Percentiles rank a stretch among this genome's conserved stretches.
These are phyloP conservation scores for Fraxinus dipetala DNA, from an alignment of 305 asterid genomes.

Conservation along the genomic window DNA sequence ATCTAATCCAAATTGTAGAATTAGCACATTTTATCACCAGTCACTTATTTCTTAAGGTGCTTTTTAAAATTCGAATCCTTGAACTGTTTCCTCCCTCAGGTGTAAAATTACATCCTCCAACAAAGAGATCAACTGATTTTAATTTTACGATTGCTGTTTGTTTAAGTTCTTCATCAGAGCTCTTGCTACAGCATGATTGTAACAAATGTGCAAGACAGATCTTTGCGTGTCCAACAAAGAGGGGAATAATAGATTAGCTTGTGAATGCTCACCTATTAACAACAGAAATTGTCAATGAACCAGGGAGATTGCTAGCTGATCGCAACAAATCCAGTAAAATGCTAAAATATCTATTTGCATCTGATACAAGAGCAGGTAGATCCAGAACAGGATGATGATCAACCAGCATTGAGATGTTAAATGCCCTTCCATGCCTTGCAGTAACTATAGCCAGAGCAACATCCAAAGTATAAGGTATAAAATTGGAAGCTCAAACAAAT, in stretches of 20 bases:
- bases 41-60: neutral
- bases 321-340: slow-evolving; percentile 68
- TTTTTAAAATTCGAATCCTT: neutral
- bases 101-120: slow-evolving; percentile 6
- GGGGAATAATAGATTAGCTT: slow-evolving; percentile 1
- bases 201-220: neutral
- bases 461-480: slow-evolving; percentile 16
- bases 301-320: slow-evolving; percentile 67
- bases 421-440: slow-evolving; percentile 51
- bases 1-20: slow-evolving; percentile 10
- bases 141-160: neutral
- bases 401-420: slow-evolving; percentile 74
- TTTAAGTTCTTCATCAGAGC: neutral
- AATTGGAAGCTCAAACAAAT: slow-evolving; percentile 3
- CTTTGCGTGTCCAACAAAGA: slow-evolving; percentile 17
- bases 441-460: slow-evolving; percentile 38
- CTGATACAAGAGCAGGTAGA: slow-evolving; percentile 57
- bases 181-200: neutral
- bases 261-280: slow-evolving; percentile 74
- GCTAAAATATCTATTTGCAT: slow-evolving; percentile 66
- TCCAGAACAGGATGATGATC: slow-evolving; percentile 80
- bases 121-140: neutral
- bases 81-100: neutral
- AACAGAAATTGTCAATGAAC: slow-evolving; percentile 68
- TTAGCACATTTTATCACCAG: neutral